Conservation (phyloP, 257 asterid species). For the Primulina huaijiensis region DNA sequence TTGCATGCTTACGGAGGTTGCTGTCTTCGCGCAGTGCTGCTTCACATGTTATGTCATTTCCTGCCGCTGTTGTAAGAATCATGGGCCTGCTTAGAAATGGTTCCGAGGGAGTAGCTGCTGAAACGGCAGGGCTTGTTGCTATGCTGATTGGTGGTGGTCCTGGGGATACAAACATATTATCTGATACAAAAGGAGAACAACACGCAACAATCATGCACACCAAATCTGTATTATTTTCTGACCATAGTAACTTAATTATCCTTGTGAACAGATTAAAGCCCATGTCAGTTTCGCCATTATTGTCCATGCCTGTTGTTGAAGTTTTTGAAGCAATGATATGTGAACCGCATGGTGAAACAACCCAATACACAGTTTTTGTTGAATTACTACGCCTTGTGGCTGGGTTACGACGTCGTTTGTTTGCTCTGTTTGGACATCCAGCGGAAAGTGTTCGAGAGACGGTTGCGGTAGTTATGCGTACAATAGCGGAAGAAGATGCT, state of each 20-base stretch:
- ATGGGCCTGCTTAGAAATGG: slow-evolving; percentile 98
- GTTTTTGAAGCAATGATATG: slow-evolving; percentile 97
- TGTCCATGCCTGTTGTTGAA: slow-evolving; percentile 92
- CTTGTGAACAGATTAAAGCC: slow-evolving; percentile 93
- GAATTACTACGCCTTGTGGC: slow-evolving; percentile 94
- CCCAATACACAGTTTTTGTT: slow-evolving; percentile 90
- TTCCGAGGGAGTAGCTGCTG: slow-evolving; percentile 94
- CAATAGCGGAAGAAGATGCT: slow-evolving; percentile 99
- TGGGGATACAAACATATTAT: slow-evolving; percentile 61
- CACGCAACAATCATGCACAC: slow-evolving; percentile 95
- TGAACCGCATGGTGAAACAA: slow-evolving; percentile 93
- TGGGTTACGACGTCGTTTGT: slow-evolving; percentile 93
- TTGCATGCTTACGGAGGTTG: slow-evolving; percentile 90
- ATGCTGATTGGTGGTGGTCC: slow-evolving; percentile 98
- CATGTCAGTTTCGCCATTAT: slow-evolving; percentile 80
- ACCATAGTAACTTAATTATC: slow-evolving; percentile 65
- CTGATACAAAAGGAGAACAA: slow-evolving; percentile 90
- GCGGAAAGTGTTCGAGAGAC: slow-evolving; percentile 95
- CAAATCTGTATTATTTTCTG: slow-evolving; percentile 82
- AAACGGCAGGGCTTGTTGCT: slow-evolving; percentile 81
- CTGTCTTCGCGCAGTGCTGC: slow-evolving; percentile 92
- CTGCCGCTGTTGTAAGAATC: slow-evolving; percentile 95
- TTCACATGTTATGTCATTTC: slow-evolving; percentile 96
- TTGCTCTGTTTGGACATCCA: slow-evolving; percentile 96
- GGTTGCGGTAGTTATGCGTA: slow-evolving; percentile 94